These are phyloP conservation scores for Myriosclerotinia duriaeana DNA, from an alignment of 2,329 filamentous ascomycete species.

Conservation along the genomic window DNA sequence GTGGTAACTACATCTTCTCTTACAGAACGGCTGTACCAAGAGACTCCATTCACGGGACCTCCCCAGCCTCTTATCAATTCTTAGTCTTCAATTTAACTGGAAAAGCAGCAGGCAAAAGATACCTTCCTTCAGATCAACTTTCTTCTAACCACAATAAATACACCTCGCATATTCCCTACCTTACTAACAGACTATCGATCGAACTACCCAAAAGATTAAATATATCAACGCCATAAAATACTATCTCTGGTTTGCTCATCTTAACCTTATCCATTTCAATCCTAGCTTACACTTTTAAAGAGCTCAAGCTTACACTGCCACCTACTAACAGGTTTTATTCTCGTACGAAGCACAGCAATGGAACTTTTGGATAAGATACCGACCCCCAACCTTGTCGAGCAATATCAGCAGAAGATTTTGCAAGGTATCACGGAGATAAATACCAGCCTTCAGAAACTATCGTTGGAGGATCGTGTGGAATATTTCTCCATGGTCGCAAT, in stretches of 20 bases:
- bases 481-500: background rate
- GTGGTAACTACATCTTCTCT: too few species aligned
- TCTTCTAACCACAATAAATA: background rate
- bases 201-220: background rate
- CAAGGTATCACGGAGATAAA: background rate
- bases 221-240: background rate
- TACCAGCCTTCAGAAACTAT: background rate
- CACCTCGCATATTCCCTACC: background rate
- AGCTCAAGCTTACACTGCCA: background rate
- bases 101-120: background rate
- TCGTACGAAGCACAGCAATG: background rate
- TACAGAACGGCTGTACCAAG: background rate
- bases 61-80: background rate
- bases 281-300: background rate
- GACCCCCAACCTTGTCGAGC: background rate
- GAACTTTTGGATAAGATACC: background rate
- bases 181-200: background rate
- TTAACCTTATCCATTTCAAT: background rate
- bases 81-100: background rate
- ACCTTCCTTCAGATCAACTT: background rate
- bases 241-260: background rate
- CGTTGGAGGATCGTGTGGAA: background rate
- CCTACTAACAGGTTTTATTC: background rate
- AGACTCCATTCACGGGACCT: fast-evolving
- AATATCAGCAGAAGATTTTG: background rate